Percentiles rank a stretch among this genome's conserved stretches.
Evolutionary conservation across 805 yeast species (phyloP).

Genomic region (Starmera dryadoides): DNA sequence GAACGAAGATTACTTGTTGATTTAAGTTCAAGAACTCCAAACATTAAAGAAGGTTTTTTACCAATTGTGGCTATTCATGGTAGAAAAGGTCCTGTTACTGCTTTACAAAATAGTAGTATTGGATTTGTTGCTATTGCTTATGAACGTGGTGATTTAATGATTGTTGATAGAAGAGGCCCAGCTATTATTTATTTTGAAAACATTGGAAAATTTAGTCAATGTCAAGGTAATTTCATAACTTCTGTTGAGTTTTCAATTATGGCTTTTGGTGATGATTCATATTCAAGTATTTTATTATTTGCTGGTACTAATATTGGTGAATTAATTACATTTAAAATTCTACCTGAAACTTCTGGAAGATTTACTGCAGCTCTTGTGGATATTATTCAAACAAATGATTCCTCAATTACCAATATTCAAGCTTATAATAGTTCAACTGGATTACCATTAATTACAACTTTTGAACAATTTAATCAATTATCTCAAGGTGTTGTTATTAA

Average conservation of each 20-base stretch:
- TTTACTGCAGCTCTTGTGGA: constrained; percentile 50
- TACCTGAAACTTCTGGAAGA: constrained; percentile 57
- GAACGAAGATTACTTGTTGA: constrained; percentile 31
- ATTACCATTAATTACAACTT: constrained; percentile 54
- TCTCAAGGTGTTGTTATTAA: constrained; percentile 54
- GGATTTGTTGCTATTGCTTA: constrained; percentile 85
- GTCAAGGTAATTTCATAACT: constrained; percentile 35
- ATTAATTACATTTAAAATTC: constrained; percentile 51
- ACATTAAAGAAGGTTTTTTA: constrained; percentile 51
- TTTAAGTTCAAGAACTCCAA: constrained; percentile 48
- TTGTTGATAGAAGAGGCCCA: constrained; percentile 78
- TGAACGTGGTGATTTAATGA: constrained; percentile 62
- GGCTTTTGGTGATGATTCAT: constrained; percentile 58
- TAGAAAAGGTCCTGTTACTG: constrained; percentile 43
- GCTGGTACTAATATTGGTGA: constrained; percentile 80
- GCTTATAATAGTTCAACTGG: constrained; percentile 59
- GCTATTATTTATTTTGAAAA: constrained; percentile 47
- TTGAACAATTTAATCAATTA: constrained; percentile 48
- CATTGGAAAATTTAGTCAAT: constrained; percentile 18
- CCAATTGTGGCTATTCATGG: constrained; percentile 45
- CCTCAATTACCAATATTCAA: constrained; percentile 45
- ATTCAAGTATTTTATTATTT: constrained; percentile 61
- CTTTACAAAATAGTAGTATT: constrained; percentile 60
- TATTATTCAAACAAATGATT: constrained; percentile 38
- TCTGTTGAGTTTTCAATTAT: constrained; percentile 68